Base-by-base conservation (phyloP, 345 rosid genomes). In the Gossypium rotundifolium region DNA sequence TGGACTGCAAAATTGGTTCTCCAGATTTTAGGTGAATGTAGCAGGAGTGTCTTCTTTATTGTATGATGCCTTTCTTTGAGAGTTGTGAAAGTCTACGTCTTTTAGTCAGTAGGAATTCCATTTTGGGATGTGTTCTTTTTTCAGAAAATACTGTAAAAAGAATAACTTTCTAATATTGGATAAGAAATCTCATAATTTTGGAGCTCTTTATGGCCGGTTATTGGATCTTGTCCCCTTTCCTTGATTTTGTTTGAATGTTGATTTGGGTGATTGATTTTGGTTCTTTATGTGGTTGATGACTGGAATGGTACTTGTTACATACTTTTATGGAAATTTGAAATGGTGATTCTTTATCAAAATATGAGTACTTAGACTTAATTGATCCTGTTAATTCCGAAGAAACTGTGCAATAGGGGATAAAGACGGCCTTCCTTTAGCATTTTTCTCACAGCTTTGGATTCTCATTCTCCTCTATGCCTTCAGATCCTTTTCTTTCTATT, bases 181-280 rank as follows among this genome's bases (percentile, higher is more conserved):
- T 54, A 29, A 8, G 18, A 13, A 65, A n/a, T 44, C 70, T 20
- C n/a, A 17, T 65, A 9, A 17, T 18, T 65, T 40, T 22, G 48
- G 40, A 33, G 40, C 40, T 33, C 40, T 33, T 42, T 9, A 9
- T 66, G 27, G 11, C 18, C 4, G 20, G 40, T 44, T 29, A 14
- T 62, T 62, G 45, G 74, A 55, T 71, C 74, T 71, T 20, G 38
- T 8, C 40, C 33, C 13, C 20, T 55, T 55, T 55, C 29, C 10
- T 7, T 75, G 67, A 42, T 72, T 79, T 72, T 77, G 68, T 60
- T 66, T 25, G 11, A 80, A 63, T 74, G 57, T 65, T 74, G 73
- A 76, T 75, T 38, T 76, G 77, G 79, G 60, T 62, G 45, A 62
- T 14, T 29, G 67, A 62, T 62, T 59, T 38, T 59, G 38, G n/a